These are phyloP conservation scores for Neoarthrinium moseri DNA, from an alignment of 2,329 filamentous ascomycete species.

Conservation along the genomic window DNA sequence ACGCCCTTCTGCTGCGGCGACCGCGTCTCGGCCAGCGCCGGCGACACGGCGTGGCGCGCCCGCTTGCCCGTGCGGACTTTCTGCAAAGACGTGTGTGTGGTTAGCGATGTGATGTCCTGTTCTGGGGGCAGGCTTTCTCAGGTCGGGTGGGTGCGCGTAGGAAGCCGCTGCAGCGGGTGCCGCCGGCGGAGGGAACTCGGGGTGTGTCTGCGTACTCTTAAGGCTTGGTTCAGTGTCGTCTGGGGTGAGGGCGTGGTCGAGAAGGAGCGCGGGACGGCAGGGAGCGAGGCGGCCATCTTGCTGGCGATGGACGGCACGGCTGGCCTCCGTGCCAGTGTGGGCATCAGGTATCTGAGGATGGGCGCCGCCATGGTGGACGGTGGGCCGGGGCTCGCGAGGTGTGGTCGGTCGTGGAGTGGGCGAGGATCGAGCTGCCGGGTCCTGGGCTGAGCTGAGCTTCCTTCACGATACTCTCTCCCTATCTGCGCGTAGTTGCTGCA, in stretches of 20 bases:
- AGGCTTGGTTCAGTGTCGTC: constrained; percentile 73
- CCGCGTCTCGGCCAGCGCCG: constrained; percentile 68
- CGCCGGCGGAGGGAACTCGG: neutral
- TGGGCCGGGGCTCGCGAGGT: too few species aligned
- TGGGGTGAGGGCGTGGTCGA: constrained; percentile 54
- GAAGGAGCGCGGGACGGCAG: constrained; percentile 44
- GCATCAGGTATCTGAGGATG: constrained; percentile 27
- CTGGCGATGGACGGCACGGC: constrained; percentile 24
- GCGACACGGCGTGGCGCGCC: constrained; percentile 83
- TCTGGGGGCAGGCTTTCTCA: too few species aligned
- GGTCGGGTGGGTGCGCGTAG: too few species aligned
- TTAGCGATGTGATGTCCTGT: neutral
- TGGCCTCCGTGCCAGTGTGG: constrained; percentile 26
- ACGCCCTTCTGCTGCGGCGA: constrained; percentile 91
- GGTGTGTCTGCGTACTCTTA: constrained; percentile 44
- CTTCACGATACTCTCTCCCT: too few species aligned
- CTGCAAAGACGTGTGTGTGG: constrained; percentile 26
- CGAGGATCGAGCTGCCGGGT: too few species aligned
- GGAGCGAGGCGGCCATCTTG: constrained; percentile 10
- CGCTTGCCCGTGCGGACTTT: constrained; percentile 78
- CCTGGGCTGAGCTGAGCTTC: too few species aligned
- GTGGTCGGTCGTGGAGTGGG: too few species aligned
- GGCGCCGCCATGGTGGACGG: constrained; percentile 25
- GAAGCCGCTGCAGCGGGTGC: too few species aligned
- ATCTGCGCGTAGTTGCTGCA: too few species aligned